Percentiles rank a stretch among this genome's conserved stretches.
These are phyloP conservation scores for Corylus avellana DNA, from an alignment of 306 rosid genomes.

Conservation along the genomic window DNA sequence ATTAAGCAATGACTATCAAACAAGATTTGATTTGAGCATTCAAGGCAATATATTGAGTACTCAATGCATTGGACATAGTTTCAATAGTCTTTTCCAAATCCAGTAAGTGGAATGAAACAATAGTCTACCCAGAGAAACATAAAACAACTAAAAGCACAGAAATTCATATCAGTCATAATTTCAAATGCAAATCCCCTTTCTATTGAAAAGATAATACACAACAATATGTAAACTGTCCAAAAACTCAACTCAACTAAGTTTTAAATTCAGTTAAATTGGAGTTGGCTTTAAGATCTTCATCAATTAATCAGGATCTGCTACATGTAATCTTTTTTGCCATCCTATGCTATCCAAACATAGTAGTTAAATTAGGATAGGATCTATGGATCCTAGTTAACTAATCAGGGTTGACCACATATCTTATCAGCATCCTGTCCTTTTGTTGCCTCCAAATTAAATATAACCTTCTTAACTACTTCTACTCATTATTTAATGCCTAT, in stretches of 20 bases:
- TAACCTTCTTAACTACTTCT: not conserved
- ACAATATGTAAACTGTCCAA: too few species aligned
- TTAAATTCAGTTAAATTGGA: too few species aligned
- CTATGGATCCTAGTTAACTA: too few species aligned
- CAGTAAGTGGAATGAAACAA: not conserved
- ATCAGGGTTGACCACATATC: not conserved
- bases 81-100: not conserved
- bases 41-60: not conserved
- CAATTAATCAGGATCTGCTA: too few species aligned
- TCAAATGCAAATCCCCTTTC: not conserved
- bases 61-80: not conserved
- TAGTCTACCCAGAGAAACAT: not conserved
- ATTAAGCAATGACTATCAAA: not conserved
- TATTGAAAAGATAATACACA: too few species aligned
- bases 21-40: not conserved
- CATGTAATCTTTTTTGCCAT: not conserved
- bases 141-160: not conserved
- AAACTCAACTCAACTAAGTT: not conserved
- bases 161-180: not conserved
- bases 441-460: too few species aligned
- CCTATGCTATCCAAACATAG: not conserved
- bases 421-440: not conserved
- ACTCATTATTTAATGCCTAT: not conserved
- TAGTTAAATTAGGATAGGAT: too few species aligned
- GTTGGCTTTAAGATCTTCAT: too few species aligned